Base-by-base conservation (phyloP, 1,284 basidiomycete genomes). In the Amylostereum chailletii region DNA sequence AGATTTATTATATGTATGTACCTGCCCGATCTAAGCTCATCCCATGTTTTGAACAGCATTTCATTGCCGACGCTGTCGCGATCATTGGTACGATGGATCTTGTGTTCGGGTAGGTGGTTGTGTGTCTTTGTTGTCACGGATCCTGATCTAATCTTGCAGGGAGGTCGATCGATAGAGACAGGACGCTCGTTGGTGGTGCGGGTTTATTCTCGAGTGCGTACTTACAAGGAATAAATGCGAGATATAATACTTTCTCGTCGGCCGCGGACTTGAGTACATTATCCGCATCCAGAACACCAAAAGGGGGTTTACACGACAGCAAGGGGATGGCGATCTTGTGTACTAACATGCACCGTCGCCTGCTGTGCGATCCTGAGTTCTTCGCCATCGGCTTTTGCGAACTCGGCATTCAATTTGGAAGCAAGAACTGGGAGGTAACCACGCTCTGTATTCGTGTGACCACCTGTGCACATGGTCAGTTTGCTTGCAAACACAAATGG, bases 31-130 rank as follows among this genome's bases (percentile, higher is more conserved):
- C 19, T 19, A 19, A 19, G 19, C 19, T 19, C 19, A 19, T 19
- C 19, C 19, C 51, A 40, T 55, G 32, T 11, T 46, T 34, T 60
- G 59, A 63, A 49, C 66, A 94, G 81, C 87, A 91, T 67, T 89
- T 87, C 80, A 72, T 95, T 55, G 90, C 93, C 8, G 93, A 95
- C 62, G 90, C 86, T 40, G 93, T 95, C 46, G 84, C 93, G 48
- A 87, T 95, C 61, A 94, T 95, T 62, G 93, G 93, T 65, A 95
- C 93, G 49, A 94, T 95, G 91, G 78, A 86, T 69, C 73, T 85
- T 50, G 86, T 91, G 64, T 90, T 90, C 62, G 88, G 88, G 73
- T 85, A 75, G 61, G 86, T 81, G 11, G 34, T 42, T 5, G 42
- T 45, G 29, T 46, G 8, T 47, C 29, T 41, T 29, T 32, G 9